Evolutionary conservation across 371 early-diverging fungal genomes (phyloP).

Genomic region (Funneliformis caledonium): DNA sequence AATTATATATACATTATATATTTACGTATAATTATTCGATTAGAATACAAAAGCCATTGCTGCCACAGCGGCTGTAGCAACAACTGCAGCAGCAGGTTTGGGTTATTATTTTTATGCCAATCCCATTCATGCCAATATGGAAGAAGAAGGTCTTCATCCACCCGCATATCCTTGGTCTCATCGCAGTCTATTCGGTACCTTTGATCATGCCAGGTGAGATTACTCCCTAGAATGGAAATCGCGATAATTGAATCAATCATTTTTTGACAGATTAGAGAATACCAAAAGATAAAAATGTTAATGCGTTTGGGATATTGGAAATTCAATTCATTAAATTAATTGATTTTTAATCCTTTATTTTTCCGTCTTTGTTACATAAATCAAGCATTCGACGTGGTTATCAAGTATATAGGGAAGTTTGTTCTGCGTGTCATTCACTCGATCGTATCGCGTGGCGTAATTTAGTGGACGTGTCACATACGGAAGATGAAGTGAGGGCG

Average conservation of each 20-base stretch:
- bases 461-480: conserved; percentile 91
- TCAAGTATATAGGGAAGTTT: conserved; percentile 98
- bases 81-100: conserved; percentile 61
- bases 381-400: conserved; percentile 94
- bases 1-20: no score
- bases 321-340: background rate
- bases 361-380: background rate
- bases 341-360: conserved; percentile 7
- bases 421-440: conserved; percentile 96
- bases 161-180: conserved; percentile 91
- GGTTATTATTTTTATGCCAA: conserved; percentile 60
- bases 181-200: conserved; percentile 78
- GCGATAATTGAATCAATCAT: background rate
- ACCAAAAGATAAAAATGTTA: background rate
- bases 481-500: conserved; percentile 90
- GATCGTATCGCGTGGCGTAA: conserved; percentile 94
- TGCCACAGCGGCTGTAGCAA: conserved; percentile 59
- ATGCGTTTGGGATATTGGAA: no score
- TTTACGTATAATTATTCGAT: no score
- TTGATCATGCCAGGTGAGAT: conserved; percentile 92
- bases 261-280: background rate
- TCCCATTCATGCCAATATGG: conserved; percentile 70
- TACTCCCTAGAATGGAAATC: background rate
- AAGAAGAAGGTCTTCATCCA: conserved; percentile 92
- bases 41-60: conserved; percentile 55